Evolutionary conservation across 192 early-diverging fungal genomes (phyloP).

Genomic region (Backusella circina): DNA sequence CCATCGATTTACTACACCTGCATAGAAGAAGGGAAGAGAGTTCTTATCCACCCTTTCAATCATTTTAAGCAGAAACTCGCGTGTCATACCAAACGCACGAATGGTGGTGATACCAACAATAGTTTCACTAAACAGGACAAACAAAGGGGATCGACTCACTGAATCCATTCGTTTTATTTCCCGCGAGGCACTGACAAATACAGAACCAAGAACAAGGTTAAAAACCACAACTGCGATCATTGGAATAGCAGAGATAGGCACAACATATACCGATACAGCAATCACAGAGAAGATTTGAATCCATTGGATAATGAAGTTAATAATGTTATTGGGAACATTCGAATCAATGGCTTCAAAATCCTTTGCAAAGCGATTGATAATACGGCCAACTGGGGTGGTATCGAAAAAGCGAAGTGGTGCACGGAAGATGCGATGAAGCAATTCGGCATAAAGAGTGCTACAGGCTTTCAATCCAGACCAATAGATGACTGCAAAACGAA

Average conservation of each 20-base stretch:
- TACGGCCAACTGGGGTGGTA: conserved; percentile 78
- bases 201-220: conserved; percentile 48
- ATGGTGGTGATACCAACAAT: conserved; percentile 75
- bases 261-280: conserved; percentile 53
- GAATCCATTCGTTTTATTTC: conserved; percentile 87
- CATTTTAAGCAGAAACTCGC: conserved; percentile 57
- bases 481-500: conserved; percentile 28
- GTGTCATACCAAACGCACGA: conserved; percentile 75
- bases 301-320: conserved; percentile 40
- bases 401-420: conserved; percentile 87
- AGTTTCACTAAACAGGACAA: conserved; percentile 73
- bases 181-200: conserved; percentile 61
- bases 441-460: conserved; percentile 45
- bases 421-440: conserved; percentile 55
- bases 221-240: conserved; percentile 33
- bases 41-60: conserved; percentile 41
- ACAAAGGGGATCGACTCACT: conserved; percentile 67
- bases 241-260: conserved; percentile 56
- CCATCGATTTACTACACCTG: conserved; percentile 85
- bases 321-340: conserved; percentile 43
- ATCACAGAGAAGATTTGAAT: conserved; percentile 51
- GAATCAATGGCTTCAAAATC: conserved; percentile 82
- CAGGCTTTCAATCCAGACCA: conserved; percentile 51
- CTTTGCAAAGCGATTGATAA: conserved; percentile 86
- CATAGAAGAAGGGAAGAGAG: conserved; percentile 73